Evolutionary conservation across 495 filamentous ascomycete species (phyloP), one percentile per base, ranked within the genome.

Genomic region (Clavariopsis aquatica): DNA sequence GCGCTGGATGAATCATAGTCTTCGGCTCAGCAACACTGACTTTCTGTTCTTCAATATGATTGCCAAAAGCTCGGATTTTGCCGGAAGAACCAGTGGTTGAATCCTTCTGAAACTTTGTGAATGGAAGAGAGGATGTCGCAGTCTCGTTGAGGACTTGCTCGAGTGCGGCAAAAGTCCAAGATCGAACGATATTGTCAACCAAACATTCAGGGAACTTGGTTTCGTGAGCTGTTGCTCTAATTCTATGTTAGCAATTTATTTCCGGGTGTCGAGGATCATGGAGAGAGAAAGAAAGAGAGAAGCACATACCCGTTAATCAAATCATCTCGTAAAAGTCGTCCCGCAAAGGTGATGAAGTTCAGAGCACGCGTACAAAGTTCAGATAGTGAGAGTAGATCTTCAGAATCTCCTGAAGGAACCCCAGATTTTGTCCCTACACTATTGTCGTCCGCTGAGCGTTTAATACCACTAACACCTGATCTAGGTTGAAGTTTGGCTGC

Each of bases 101-200:
- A 24, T 68, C 65, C 26, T 60, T 62, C 22, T 23, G 79, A 81
- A 57, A 85, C 82, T 0, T 82, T 72, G 5, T 80, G 58, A 71
- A 84, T 83, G 70, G 62, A 12, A 75, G 59, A 9, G 68, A 69
- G 7, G 57, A 53, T 22, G 89, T 90, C 3, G 82, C 83, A 0
- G 90, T 96, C 69, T 91, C 89, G 8, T 84, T 82, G 6, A 96
- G 78, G 23, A 96, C 84, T 65, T 93, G 89, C 68, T 89, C 85
- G 9, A 87, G 82, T 24, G 89, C 87, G 26, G 89, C 85, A 72
- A 91, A 96, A 9, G 85, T 88, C 83, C 93, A 97, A 0, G 91
- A 92, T 5, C 86, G 87, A 9, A 96, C 86, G 4, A 97, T 71
- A 69, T 94, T 92, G 69, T 92, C 89, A 49, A 94, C 83, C 17